These are phyloP conservation scores for Populus alba DNA, from an alignment of 345 rosid genomes.

Conservation along the genomic window DNA sequence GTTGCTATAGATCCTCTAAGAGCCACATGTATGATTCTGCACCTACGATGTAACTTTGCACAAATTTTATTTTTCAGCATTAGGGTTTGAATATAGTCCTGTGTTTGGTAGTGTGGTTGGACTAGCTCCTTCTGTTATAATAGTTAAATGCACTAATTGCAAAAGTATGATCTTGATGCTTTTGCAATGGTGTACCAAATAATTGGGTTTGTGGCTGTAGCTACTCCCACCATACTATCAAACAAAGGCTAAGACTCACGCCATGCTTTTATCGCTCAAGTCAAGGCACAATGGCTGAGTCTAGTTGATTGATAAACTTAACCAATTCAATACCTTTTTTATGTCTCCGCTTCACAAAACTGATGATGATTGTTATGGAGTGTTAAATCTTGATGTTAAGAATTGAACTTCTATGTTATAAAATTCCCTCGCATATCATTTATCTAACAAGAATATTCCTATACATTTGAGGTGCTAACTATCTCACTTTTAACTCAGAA, in stretches of 20 bases:
- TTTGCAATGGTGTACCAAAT: neutral
- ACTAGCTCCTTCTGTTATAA: too few species aligned
- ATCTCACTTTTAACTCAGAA: too few species aligned
- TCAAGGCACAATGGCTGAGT: neutral
- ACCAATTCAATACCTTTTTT: neutral
- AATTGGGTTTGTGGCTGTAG: neutral
- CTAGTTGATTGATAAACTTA: neutral
- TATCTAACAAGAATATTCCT: neutral
- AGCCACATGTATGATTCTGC: too few species aligned
- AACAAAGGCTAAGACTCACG: neutral
- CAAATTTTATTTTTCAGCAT: too few species aligned
- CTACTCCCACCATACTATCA: neutral
- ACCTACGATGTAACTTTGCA: too few species aligned
- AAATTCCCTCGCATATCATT: neutral
- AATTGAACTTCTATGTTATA: neutral
- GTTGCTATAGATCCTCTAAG: too few species aligned
- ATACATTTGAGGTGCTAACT: neutral
- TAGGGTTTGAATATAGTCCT: too few species aligned
- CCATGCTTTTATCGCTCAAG: neutral
- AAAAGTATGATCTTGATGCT: neutral
- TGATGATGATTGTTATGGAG: neutral
- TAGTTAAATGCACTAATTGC: neutral
- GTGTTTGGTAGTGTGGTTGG: too few species aligned
- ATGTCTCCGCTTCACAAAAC: neutral
- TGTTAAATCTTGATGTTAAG: neutral